phyloP scores from a whole-genome alignment of 2,329 filamentous ascomycete genomes.

The Fusarium sp. region DNA sequence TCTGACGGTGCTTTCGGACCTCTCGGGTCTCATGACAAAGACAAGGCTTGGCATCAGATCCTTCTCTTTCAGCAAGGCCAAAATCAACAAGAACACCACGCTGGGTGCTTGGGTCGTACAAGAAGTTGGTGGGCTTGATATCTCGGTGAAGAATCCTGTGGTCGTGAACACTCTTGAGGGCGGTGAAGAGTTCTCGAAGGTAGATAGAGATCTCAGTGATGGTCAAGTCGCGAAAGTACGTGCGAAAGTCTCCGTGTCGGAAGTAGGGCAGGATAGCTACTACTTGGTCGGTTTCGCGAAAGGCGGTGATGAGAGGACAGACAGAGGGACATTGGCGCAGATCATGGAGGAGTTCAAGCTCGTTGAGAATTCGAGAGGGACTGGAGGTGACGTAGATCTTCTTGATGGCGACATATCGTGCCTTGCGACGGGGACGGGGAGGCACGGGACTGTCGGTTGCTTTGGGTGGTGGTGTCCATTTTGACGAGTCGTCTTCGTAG shows the following conservation, averaged over 20 bases:
- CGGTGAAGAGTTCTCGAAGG: conserved; percentile 87
- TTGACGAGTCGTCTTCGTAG: conserved; percentile 72
- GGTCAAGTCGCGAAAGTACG: conserved; percentile 92
- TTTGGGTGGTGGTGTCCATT: conserved; percentile 79
- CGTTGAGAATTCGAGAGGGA: conserved; percentile 92
- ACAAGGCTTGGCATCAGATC: conserved; percentile 82
- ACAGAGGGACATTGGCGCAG: conserved; percentile 85
- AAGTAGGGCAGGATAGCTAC: conserved; percentile 96
- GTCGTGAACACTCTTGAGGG: conserved; percentile 84
- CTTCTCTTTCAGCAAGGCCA: conserved; percentile 89
- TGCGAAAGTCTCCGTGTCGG: conserved; percentile 92
- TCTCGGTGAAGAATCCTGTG: conserved; percentile 91
- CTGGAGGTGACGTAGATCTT: conserved; percentile 99
- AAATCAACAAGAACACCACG: conserved; percentile 98
- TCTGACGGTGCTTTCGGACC: conserved; percentile 71
- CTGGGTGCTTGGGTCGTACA: conserved; percentile 85
- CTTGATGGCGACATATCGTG: conserved; percentile 94
- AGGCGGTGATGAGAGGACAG: conserved; percentile 97
- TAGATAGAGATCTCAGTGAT: conserved; percentile 90
- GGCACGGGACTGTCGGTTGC: conserved; percentile 54
- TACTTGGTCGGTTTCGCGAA: conserved; percentile 93
- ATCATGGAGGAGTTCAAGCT: conserved; percentile 92
- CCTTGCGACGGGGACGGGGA: conserved; percentile 48
- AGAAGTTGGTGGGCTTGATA: conserved; percentile 97
- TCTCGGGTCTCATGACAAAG: conserved; percentile 77